Conservation (phyloP, 495 filamentous ascomycete genomes). For the Talaromyces thailandensis region DNA sequence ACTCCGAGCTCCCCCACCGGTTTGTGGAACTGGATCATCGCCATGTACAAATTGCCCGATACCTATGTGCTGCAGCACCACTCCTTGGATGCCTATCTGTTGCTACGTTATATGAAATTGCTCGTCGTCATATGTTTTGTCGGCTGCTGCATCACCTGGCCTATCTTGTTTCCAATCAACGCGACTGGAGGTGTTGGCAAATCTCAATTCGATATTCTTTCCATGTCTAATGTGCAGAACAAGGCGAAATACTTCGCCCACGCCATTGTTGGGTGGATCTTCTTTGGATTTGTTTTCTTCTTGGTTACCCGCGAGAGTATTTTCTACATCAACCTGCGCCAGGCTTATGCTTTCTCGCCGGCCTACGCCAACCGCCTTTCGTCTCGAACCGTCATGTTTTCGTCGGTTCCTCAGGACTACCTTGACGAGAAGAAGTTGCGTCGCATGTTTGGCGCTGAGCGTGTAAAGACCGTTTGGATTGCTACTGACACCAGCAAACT, state of each 20-base stretch:
- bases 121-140: constrained; percentile 64
- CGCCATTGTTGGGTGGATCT: constrained; percentile 61
- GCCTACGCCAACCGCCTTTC: constrained; percentile 84
- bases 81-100: constrained; percentile 81
- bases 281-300: constrained; percentile 79
- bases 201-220: constrained; percentile 69
- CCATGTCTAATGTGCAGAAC: constrained; percentile 58
- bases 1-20: constrained; percentile 60
- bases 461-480: constrained; percentile 83
- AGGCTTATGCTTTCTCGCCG: constrained; percentile 87
- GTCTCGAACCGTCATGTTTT: constrained; percentile 87
- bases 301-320: constrained; percentile 86
- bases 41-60: constrained; percentile 74
- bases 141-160: constrained; percentile 74
- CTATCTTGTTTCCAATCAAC: constrained; percentile 80
- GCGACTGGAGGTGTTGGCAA: constrained; percentile 55
- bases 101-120: constrained; percentile 77
- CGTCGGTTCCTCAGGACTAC: constrained; percentile 70
- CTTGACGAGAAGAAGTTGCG: constrained; percentile 65
- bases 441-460: constrained; percentile 61
- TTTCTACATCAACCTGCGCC: constrained; percentile 90
- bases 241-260: constrained; percentile 71
- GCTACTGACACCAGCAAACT: constrained; percentile 70
- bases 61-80: constrained; percentile 80
- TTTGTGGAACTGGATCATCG: constrained; percentile 62